Conservation (phyloP, 2,329 filamentous ascomycete genomes). For the Trichoderma afroharzianum region DNA sequence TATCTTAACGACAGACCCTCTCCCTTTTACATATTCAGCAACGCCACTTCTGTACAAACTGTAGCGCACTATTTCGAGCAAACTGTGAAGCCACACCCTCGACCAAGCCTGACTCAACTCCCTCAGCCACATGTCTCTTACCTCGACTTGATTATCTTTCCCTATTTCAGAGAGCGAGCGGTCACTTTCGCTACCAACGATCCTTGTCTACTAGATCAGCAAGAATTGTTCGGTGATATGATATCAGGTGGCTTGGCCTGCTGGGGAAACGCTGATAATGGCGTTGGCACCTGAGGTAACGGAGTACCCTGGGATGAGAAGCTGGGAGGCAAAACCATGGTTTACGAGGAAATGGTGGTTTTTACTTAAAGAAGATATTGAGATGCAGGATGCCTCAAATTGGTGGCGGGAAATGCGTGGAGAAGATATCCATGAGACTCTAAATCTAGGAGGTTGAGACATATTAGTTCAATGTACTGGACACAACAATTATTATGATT, state of each 20-base stretch:
- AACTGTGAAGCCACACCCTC: background rate
- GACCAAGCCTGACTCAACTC: background rate
- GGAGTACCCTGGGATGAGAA: background rate
- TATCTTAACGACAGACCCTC: background rate
- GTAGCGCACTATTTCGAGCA: background rate
- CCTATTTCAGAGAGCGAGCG: background rate
- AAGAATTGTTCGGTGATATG: background rate
- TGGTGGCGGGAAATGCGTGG: background rate
- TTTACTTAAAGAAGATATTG: background rate
- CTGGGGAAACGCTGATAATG: background rate
- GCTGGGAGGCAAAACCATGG: background rate
- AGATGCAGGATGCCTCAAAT: background rate
- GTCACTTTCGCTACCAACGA: background rate
- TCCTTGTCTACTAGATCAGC: background rate
- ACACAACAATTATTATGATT: background rate
- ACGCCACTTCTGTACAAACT: background rate
- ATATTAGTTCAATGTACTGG: background rate
- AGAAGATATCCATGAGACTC: background rate
- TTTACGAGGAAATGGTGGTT: background rate
- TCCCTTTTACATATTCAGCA: background rate
- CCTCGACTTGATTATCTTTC: background rate
- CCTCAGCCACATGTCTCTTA: background rate
- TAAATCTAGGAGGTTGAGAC: background rate
- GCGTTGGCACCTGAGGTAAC: background rate
- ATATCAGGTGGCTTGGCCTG: background rate